Evolutionary conservation across 1,139 yeast genomes (phyloP).

Genomic region (Yamadazyma atlantica): DNA sequence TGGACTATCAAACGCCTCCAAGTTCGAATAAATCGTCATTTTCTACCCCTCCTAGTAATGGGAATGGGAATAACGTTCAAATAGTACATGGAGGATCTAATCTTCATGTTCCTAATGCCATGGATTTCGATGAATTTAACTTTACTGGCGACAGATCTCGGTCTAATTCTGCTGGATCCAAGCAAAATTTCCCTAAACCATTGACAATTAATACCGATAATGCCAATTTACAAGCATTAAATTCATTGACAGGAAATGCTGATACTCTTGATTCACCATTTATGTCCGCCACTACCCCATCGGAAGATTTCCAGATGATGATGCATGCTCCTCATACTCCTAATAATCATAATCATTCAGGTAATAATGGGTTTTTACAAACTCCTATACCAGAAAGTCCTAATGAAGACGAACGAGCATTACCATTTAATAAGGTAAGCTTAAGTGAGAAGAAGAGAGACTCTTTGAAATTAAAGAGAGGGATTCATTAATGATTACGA

Average conservation of each 20-base stretch:
- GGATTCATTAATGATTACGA: slow-evolving; percentile 47
- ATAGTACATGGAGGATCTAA: slow-evolving; percentile 14
- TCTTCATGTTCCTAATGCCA: slow-evolving; percentile 9
- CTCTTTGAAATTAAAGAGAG: slow-evolving; percentile 47
- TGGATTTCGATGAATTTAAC: slow-evolving; percentile 28
- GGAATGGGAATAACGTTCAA: slow-evolving; percentile 13
- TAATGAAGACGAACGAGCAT: slow-evolving; percentile 20
- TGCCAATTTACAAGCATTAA: slow-evolving; percentile 30
- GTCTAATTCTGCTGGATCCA: slow-evolving; percentile 17
- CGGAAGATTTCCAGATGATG: slow-evolving; percentile 28
- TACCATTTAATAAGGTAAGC: slow-evolving; percentile 30
- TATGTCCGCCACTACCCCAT: slow-evolving; percentile 41
- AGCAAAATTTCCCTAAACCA: slow-evolving; percentile 33
- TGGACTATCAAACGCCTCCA: slow-evolving; percentile 49
- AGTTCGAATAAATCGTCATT: slow-evolving; percentile 35
- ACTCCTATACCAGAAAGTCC: slow-evolving; percentile 21
- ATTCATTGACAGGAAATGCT: slow-evolving; percentile 26
- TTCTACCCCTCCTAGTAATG: slow-evolving; percentile 22
- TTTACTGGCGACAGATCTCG: slow-evolving; percentile 19
- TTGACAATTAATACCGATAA: slow-evolving; percentile 44
- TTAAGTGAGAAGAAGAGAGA: slow-evolving; percentile 50
- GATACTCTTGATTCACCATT: slow-evolving; percentile 45
- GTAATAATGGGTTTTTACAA: slow-evolving; percentile 6
- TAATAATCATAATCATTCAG: background rate
- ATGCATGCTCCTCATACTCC: slow-evolving; percentile 2